phyloP scores from a whole-genome alignment of 1,284 basidiomycete species.

The Fomitopsis palustris region DNA sequence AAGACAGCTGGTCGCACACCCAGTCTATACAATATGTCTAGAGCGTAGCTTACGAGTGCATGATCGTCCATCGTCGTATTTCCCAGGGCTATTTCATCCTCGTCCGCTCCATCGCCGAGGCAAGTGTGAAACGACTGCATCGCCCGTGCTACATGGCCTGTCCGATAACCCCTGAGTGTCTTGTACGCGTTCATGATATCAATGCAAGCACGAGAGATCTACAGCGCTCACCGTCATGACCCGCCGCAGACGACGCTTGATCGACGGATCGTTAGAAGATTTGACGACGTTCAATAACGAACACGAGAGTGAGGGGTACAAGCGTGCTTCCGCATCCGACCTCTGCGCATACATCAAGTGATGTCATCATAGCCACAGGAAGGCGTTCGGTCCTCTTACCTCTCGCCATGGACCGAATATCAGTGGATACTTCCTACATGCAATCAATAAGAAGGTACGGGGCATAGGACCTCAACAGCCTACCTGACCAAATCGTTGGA shows the following conservation, averaged over 20 bases:
- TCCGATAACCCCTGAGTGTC: not conserved
- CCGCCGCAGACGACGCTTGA: slow-evolving; percentile 39
- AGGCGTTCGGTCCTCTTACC: slow-evolving; percentile 33
- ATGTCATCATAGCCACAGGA: not conserved
- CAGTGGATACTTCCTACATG: slow-evolving; percentile 62
- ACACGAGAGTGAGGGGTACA: slow-evolving; percentile 46
- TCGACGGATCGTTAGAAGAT: slow-evolving; percentile 46
- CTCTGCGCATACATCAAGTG: slow-evolving; percentile 37
- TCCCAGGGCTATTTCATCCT: not conserved
- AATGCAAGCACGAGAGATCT: not conserved
- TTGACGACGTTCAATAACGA: slow-evolving; percentile 49
- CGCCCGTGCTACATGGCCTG: not conserved
- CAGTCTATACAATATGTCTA: slow-evolving; percentile 46
- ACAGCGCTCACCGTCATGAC: slow-evolving; percentile 45
- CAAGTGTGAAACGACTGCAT: not conserved
- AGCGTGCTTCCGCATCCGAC: slow-evolving; percentile 47
- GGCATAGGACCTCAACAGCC: slow-evolving; percentile 13
- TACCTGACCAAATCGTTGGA: slow-evolving; percentile 59
- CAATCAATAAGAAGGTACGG: not conserved
- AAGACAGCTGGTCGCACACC: slow-evolving; percentile 43
- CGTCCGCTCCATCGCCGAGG: not conserved
- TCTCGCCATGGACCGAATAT: slow-evolving; percentile 66
- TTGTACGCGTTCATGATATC: not conserved
- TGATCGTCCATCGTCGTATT: not conserved
- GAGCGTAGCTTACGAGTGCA: slow-evolving; percentile 37